These are phyloP conservation scores for Helicocarpus griseus DNA, from an alignment of 2,329 filamentous ascomycete genomes.

Conservation along the genomic window DNA sequence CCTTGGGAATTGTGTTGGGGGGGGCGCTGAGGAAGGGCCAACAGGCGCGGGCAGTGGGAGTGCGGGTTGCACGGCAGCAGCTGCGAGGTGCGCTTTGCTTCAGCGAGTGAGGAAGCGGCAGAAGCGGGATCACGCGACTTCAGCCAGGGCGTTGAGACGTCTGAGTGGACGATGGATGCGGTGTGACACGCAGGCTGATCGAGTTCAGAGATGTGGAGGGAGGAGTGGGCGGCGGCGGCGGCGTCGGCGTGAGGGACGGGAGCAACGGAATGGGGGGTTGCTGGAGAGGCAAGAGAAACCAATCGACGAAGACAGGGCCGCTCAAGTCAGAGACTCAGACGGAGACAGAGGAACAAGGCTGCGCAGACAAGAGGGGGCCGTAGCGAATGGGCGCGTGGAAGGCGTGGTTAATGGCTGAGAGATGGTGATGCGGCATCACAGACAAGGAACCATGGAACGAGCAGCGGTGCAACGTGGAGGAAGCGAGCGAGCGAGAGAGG, in stretches of 20 bases:
- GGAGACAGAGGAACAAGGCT: background rate
- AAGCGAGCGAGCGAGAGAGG: background rate
- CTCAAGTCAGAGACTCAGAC: background rate
- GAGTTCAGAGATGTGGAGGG: background rate
- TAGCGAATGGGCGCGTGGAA: background rate
- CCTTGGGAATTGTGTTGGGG: no score
- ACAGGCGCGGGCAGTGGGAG: slow-evolving; percentile 2
- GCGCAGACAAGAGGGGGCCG: background rate
- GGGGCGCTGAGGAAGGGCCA: background rate
- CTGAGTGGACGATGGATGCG: background rate
- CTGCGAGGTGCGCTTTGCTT: background rate
- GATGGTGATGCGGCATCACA: background rate
- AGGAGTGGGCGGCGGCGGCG: background rate
- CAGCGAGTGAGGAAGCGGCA: background rate
- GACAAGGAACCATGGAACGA: background rate
- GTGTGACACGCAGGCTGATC: slow-evolving; percentile 2
- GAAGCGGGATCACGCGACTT: slow-evolving; percentile 3
- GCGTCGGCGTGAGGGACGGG: background rate
- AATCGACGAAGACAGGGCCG: background rate
- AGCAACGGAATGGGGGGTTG: background rate
- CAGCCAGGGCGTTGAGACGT: slow-evolving; percentile 3
- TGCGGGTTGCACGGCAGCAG: slow-evolving; percentile 5
- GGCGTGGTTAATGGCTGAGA: slow-evolving; percentile 3
- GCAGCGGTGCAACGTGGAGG: slow-evolving; percentile 5
- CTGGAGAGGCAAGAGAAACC: background rate